Conservation (phyloP, 1,139 yeast genomes). For the Chernovozyma sophiae-reginae region DNA sequence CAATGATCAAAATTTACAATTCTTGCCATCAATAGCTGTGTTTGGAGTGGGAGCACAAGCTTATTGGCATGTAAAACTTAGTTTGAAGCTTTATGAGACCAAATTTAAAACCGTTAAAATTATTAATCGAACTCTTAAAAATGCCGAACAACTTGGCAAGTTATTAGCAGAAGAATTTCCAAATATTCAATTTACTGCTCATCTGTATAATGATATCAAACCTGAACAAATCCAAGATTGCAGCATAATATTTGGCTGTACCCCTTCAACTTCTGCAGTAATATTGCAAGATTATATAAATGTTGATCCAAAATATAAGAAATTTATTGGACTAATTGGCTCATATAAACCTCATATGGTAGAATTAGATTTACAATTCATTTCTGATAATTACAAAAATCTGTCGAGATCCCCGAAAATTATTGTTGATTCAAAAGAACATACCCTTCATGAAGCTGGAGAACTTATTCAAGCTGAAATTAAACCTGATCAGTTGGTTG, state of each 20-base stretch:
- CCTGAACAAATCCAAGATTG: conserved; percentile 21
- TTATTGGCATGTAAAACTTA: conserved; percentile 56
- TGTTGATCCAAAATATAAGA: conserved; percentile 21
- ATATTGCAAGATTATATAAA: conserved; percentile 35
- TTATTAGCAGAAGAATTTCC: conserved; percentile 23
- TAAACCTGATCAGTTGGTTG: conserved; percentile 33
- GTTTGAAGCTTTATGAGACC: conserved; percentile 37
- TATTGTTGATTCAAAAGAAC: conserved; percentile 58
- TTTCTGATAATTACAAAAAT: conserved; percentile 25
- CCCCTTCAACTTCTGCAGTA: conserved; percentile 51
- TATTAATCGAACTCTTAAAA: conserved; percentile 42
- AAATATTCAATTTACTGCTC: conserved; percentile 17
- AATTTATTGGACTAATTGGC: conserved; percentile 59
- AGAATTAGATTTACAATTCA: conserved; percentile 50
- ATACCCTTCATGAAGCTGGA: conserved; percentile 60
- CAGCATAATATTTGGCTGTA: conserved; percentile 53
- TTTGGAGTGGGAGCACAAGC: conserved; percentile 71
- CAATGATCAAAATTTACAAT: conserved; percentile 6
- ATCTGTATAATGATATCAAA: conserved; percentile 14
- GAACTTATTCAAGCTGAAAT: conserved; percentile 50
- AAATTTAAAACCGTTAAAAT: conserved; percentile 37
- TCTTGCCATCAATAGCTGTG: conserved; percentile 32
- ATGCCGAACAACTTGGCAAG: conserved; percentile 31
- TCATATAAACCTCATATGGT: conserved; percentile 68
- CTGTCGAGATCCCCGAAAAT: conserved; percentile 23